phyloP scores from a whole-genome alignment of 805 yeast genomes.

The Starmerella gropengiesseri region DNA sequence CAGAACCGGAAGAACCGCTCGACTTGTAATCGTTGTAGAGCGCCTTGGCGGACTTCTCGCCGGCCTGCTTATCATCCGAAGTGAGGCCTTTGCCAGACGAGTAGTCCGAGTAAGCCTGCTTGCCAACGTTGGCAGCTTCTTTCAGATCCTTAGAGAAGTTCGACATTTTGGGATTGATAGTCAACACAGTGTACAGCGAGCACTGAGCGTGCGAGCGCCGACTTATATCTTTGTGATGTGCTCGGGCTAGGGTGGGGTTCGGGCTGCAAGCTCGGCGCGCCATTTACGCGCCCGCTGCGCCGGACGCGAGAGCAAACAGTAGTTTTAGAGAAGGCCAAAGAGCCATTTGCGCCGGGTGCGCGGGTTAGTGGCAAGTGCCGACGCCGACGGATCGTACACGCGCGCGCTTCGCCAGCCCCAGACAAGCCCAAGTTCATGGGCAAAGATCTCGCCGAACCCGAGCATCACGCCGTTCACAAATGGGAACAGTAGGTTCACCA shows the following conservation, averaged over 20 bases:
- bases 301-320: too few species aligned
- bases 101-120: conserved; percentile 5
- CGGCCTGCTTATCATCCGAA: conserved; percentile 2
- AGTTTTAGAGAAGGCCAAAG: conserved; percentile 12
- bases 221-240: too few species aligned
- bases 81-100: conserved; percentile 3
- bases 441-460: conserved; percentile 90
- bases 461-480: conserved; percentile 89
- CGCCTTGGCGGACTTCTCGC: conserved; percentile 1
- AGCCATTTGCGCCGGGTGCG: conserved; percentile 21
- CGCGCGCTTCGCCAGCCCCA: conserved; percentile 63
- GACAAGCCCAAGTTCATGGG: conserved; percentile 80
- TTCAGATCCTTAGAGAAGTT: conserved; percentile 5
- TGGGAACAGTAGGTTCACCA: conserved; percentile 72
- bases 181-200: too few species aligned
- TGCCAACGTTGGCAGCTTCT: conserved; percentile 2
- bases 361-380: conserved; percentile 14
- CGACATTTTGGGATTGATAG: conserved; percentile 1
- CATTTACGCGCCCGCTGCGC: too few species aligned
- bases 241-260: too few species aligned
- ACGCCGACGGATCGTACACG: conserved; percentile 20
- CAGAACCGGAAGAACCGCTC: not conserved
- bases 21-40: conserved; percentile 2
- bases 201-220: too few species aligned
- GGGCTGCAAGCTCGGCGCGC: too few species aligned